Conservation (phyloP, 352 stramenopile species). For the Peronosclerospora sorghi region DNA sequence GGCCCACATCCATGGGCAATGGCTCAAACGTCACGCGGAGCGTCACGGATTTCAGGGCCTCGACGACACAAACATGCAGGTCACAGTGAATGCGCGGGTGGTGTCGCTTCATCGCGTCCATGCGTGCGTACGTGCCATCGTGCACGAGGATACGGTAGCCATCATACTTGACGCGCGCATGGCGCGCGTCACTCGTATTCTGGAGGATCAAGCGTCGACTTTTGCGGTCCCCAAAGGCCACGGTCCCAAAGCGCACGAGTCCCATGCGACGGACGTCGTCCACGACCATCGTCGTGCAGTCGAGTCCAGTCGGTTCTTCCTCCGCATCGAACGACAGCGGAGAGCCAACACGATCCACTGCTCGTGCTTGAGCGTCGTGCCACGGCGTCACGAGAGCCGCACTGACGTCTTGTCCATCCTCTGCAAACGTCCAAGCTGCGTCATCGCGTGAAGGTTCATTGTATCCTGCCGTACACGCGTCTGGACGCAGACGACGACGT, state of each 20-base stretch:
- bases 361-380: conserved; percentile 17
- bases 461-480: too few relatives aligned
- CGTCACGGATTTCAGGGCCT: conserved; percentile 35
- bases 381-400: too few relatives aligned
- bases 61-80: conserved; percentile 58
- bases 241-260: conserved; percentile 40
- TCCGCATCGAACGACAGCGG: background rate
- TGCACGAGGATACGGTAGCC: conserved; percentile 32
- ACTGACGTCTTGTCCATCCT: too few relatives aligned
- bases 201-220: conserved; percentile 37
- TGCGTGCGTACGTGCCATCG: background rate
- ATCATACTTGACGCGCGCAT: conserved; percentile 60
- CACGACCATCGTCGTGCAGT: conserved; percentile 25
- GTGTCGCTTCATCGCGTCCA: background rate
- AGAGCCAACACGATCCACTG: conserved; percentile 6
- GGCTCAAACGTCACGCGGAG: conserved; percentile 62
- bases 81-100: conserved; percentile 57
- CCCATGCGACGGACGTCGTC: conserved; percentile 30
- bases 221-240: conserved; percentile 35
- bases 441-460: too few relatives aligned
- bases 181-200: conserved; percentile 49
- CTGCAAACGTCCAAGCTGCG: too few relatives aligned
- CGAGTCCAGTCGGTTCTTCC: background rate
- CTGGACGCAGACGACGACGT: conserved; percentile 5
- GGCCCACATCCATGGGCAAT: conserved; percentile 23